phyloP scores from a whole-genome alignment of 805 yeast species.

The Ogataea chonburiensis region DNA sequence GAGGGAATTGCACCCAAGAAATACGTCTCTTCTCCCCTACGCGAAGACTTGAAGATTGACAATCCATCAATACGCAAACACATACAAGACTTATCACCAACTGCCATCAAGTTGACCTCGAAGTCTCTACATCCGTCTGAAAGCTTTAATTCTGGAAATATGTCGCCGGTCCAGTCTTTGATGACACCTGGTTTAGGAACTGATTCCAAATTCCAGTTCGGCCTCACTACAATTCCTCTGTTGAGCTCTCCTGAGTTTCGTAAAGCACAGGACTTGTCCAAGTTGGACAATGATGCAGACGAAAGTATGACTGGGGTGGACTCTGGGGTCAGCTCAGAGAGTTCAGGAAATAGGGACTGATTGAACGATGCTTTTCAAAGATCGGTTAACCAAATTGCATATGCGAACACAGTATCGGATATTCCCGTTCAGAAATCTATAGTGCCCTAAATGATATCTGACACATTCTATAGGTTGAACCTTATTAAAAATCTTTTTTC shows the following conservation, averaged over 20 bases:
- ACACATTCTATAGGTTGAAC: too few species aligned
- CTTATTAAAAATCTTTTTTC: slow-evolving; percentile 2
- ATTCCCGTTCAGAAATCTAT: too few species aligned
- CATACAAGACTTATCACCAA: slow-evolving; percentile 5
- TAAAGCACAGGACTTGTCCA: slow-evolving; percentile 1
- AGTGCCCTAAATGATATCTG: too few species aligned
- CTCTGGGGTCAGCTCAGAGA: slow-evolving; percentile 13
- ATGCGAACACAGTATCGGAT: too few species aligned
- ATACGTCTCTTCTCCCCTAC: slow-evolving; percentile 12
- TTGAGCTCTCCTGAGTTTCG: slow-evolving; percentile 9
- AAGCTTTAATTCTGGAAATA: slow-evolving; percentile 5
- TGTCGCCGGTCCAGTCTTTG: slow-evolving; percentile 10
- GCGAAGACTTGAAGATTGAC: slow-evolving; percentile 9
- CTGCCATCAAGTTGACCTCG: slow-evolving; percentile 13
- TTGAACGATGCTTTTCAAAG: too few species aligned
- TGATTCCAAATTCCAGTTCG: slow-evolving; percentile 15
- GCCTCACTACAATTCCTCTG: slow-evolving; percentile 10
- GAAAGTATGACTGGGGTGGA: slow-evolving; percentile 18
- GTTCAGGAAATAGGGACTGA: slow-evolving; percentile 4
- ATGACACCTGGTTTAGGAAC: slow-evolving; percentile 15
- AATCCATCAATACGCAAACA: neutral
- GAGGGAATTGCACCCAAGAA: slow-evolving; percentile 12
- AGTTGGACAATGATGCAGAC: slow-evolving; percentile 5
- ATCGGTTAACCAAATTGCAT: too few species aligned
- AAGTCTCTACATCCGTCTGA: slow-evolving; percentile 15